phyloP scores from a whole-genome alignment of 2,329 filamentous ascomycete species.

The Mollisia scopiformis region DNA sequence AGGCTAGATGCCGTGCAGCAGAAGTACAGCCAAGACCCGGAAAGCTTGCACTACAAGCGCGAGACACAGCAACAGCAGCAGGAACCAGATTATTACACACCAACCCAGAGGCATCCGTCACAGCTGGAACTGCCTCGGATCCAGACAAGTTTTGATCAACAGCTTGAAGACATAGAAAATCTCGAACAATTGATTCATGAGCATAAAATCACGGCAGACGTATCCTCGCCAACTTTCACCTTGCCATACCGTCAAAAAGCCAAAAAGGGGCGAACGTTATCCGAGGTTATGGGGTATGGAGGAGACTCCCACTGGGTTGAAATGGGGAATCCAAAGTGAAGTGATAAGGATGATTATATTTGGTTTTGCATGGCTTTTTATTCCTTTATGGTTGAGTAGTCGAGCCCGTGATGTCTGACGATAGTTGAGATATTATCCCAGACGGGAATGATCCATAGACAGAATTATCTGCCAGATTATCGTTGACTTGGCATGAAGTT shows the following conservation, averaged over 20 bases:
- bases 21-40: not conserved
- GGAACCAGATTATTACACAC: not conserved
- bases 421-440: not conserved
- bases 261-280: not conserved
- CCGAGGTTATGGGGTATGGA: not conserved
- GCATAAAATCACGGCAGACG: not conserved
- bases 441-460: not conserved
- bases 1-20: not conserved
- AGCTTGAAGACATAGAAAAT: not conserved
- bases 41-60: not conserved
- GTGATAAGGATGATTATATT: not conserved
- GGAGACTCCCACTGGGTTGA: slow-evolving; percentile 2
- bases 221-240: not conserved
- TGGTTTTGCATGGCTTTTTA: not conserved
- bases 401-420: not conserved
- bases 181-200: not conserved
- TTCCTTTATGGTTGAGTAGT: not conserved
- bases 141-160: not conserved
- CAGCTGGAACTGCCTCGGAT: not conserved
- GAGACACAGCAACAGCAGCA: not conserved
- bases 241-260: not conserved
- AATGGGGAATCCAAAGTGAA: not conserved
- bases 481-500: slow-evolving; percentile 2
- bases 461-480: not conserved
- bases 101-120: not conserved